Evolutionary conservation across 2,329 filamentous ascomycete species (phyloP).

Genomic region (Ceratocystis variospora): DNA sequence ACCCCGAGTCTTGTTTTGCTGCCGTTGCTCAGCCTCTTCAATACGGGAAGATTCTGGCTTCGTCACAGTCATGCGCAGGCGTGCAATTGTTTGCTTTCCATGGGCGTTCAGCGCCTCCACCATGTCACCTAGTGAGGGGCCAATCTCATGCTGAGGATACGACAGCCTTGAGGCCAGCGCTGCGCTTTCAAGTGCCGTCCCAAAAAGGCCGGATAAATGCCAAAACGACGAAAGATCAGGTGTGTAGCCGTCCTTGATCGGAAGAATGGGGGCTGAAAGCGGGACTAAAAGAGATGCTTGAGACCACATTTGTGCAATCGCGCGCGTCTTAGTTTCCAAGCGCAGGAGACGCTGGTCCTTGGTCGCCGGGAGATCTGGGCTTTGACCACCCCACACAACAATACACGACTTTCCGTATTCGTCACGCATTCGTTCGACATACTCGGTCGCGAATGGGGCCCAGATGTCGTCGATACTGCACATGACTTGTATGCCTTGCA

Average conservation of each 20-base stretch:
- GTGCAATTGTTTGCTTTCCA: conserved; percentile 67
- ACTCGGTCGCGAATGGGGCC: conserved; percentile 62
- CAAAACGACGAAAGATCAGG: conserved; percentile 55
- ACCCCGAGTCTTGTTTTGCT: not conserved
- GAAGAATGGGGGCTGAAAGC: conserved; percentile 42
- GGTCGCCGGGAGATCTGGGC: conserved; percentile 20
- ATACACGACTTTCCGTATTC: conserved; percentile 81
- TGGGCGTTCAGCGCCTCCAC: conserved; percentile 56
- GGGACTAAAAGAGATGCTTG: conserved; percentile 69
- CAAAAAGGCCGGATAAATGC: conserved; percentile 66
- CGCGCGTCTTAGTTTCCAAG: conserved; percentile 59
- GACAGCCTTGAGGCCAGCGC: conserved; percentile 62
- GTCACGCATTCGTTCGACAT: conserved; percentile 66
- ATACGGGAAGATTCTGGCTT: not conserved
- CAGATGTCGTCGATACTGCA: conserved; percentile 62
- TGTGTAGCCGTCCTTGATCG: conserved; percentile 36
- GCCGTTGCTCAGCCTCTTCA: not conserved
- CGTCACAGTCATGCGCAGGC: conserved; percentile 51
- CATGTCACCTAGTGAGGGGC: conserved; percentile 45
- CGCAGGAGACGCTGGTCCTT: conserved; percentile 34
- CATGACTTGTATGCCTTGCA: conserved; percentile 76
- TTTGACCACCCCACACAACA: conserved; percentile 80
- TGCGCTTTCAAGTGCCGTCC: conserved; percentile 62
- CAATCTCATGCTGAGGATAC: conserved; percentile 28
- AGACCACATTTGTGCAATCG: conserved; percentile 52